Conservation (phyloP, 352 stramenopile genomes). For the Phytopythium boreale region DNA sequence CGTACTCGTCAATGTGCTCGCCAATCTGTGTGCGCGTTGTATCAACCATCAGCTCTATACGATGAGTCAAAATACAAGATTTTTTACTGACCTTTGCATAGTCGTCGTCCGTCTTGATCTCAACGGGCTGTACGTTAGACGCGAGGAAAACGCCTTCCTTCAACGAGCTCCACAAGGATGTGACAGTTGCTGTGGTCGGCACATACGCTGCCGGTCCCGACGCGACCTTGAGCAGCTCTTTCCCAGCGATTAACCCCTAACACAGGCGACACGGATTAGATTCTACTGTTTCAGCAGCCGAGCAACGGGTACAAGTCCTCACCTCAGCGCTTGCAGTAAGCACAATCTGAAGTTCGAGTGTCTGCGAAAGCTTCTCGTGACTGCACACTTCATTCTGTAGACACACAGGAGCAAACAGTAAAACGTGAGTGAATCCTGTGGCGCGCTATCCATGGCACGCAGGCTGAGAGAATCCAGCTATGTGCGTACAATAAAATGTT, state of each 20-base stretch:
- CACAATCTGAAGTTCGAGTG: constrained; percentile 81
- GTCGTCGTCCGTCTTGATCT: constrained; percentile 87
- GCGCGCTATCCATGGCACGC: too few relatives aligned
- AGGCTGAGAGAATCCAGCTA: background rate
- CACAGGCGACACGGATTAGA: background rate
- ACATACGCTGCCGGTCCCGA: constrained; percentile 75
- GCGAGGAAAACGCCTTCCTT: constrained; percentile 78
- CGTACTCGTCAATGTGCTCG: constrained; percentile 83
- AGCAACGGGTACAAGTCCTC: background rate
- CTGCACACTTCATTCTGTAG: constrained; percentile 82
- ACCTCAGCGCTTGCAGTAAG: constrained; percentile 82
- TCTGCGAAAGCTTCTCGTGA: constrained; percentile 81
- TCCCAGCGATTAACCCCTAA: constrained; percentile 76
- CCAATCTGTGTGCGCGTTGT: constrained; percentile 48
- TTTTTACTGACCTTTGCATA: constrained; percentile 53
- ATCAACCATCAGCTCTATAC: constrained; percentile 1
- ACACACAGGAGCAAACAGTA: constrained; percentile 5
- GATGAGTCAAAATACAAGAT: too few relatives aligned
- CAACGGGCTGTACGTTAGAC: constrained; percentile 78
- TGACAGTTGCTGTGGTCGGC: constrained; percentile 68
- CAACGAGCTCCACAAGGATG: constrained; percentile 78
- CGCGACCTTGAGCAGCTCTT: constrained; percentile 78
- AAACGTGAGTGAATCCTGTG: background rate
- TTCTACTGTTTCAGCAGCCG: too few relatives aligned
- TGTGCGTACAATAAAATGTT: constrained; percentile 80